Base-by-base conservation (phyloP, 2,329 filamentous ascomycete genomes). In the Beauveria brongniartii region DNA sequence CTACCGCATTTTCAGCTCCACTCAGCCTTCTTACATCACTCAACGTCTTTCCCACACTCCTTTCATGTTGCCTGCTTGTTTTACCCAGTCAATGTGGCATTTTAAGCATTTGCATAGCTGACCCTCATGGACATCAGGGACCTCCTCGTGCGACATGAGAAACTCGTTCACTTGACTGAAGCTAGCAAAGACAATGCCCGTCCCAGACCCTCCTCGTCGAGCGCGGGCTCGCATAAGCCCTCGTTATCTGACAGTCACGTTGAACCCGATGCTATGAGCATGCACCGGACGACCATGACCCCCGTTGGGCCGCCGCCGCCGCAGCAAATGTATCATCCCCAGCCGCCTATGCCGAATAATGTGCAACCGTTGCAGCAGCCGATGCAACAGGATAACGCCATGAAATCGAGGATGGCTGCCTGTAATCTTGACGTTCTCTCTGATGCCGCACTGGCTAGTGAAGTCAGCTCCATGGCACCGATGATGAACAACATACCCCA, bases 41-140 rank as follows among this genome's bases (percentile, higher is more conserved):
- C 57, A 40, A 59, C 55, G 43, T 52, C 53, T 51, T 41, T 46
- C 37, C 48, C 57, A 53, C 37, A 30, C 24, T 47, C 44, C 9
- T 55, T 24, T 7, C 37, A 34, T 59, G 20, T 53, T 59, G 26
- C 40, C 41, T 22, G 41, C 37, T 30, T n/a, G 28, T 58, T n/a
- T 52, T 12, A 16, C 16, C 41, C 48, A 52, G 28, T 47, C 30
- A 28, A 18, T 50, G 26, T 48, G 18, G 48, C 28, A 43, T 37
- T 37, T 20, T 51, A 55, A 28, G 12, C n/a, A 47, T n/a, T 24
- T 54, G 26, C 67, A 74, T 75, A 26, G 34, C 59, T 62, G 60
- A 73, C 80, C 83, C 81, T 82, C 75, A 84, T 84, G 81, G 78
- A 84, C 74, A 84, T 82, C 74, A 86, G 83, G 66, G 83, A 86